Conservation (phyloP, 2,329 filamentous ascomycete species). For the Xylaria sp. region DNA sequence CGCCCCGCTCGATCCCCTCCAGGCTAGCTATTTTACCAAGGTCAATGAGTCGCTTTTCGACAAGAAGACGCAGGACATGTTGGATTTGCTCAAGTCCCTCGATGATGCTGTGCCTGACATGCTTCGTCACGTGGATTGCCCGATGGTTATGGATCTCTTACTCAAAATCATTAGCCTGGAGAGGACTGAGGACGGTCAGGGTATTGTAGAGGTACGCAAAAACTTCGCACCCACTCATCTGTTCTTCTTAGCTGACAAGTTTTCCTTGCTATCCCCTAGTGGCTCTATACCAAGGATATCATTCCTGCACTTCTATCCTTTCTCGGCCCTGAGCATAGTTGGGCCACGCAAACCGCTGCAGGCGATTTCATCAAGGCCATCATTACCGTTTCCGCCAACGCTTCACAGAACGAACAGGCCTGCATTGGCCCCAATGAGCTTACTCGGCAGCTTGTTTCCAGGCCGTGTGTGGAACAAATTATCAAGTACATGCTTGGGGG, state of each 20-base stretch:
- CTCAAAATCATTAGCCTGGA: slow-evolving; percentile 96
- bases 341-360: slow-evolving; percentile 90
- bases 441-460: slow-evolving; percentile 88
- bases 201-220: slow-evolving; percentile 74
- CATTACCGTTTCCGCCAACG: slow-evolving; percentile 97
- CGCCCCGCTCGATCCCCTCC: slow-evolving; percentile 83
- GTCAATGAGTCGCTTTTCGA: slow-evolving; percentile 97
- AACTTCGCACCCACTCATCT: slow-evolving; percentile 28
- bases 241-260: slow-evolving; percentile 17
- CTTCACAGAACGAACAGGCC: slow-evolving; percentile 96
- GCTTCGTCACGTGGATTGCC: slow-evolving; percentile 90
- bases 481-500: slow-evolving; percentile 88
- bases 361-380: slow-evolving; percentile 98
- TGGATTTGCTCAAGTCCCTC: slow-evolving; percentile 78
- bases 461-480: slow-evolving; percentile 74
- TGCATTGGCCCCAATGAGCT: slow-evolving; percentile 97
- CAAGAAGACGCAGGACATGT: slow-evolving; percentile 97
- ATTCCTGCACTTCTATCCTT: slow-evolving; percentile 84
- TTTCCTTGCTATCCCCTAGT: slow-evolving; percentile 45
- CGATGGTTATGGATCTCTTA: slow-evolving; percentile 96
- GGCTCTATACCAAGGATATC: slow-evolving; percentile 84
- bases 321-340: slow-evolving; percentile 75
- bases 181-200: slow-evolving; percentile 83
- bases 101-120: slow-evolving; percentile 78
- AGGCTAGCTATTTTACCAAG: slow-evolving; percentile 97